These are phyloP conservation scores for Suillus hirtellus DNA, from an alignment of 768 basidiomycete species.

Conservation along the genomic window DNA sequence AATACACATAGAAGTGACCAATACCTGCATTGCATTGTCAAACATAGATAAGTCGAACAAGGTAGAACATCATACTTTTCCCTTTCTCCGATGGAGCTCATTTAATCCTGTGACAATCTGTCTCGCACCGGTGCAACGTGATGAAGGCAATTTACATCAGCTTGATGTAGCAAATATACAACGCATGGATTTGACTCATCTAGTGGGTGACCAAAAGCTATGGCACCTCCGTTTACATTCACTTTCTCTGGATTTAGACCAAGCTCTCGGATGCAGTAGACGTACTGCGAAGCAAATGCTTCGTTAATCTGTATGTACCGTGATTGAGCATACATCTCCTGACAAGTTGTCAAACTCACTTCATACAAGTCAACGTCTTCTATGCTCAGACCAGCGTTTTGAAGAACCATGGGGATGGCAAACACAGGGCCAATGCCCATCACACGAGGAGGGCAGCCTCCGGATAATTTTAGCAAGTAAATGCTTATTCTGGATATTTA, in stretches of 20 bases:
- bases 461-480: neutral
- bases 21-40: conserved; percentile 45
- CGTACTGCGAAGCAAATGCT: conserved; percentile 83
- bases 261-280: conserved; percentile 70
- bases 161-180: neutral
- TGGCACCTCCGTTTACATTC: conserved; percentile 90
- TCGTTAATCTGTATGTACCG: conserved; percentile 73
- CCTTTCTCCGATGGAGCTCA: conserved; percentile 66
- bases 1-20: conserved; percentile 91
- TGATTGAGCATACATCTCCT: conserved; percentile 4
- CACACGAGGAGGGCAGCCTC: conserved; percentile 74
- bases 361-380: conserved; percentile 81
- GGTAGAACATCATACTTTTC: conserved; percentile 49
- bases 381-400: conserved; percentile 61
- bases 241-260: conserved; percentile 65
- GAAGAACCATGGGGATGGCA: conserved; percentile 80
- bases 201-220: conserved; percentile 82
- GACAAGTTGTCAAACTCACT: conserved; percentile 37
- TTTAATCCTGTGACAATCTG: conserved; percentile 84
- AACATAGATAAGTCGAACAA: conserved; percentile 10
- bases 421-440: conserved; percentile 87
- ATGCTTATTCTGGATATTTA: neutral
- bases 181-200: conserved; percentile 48
- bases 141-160: conserved; percentile 21
- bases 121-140: conserved; percentile 82